Base-by-base conservation (phyloP, 1,284 basidiomycete species). In the Chalciporus sp. region DNA sequence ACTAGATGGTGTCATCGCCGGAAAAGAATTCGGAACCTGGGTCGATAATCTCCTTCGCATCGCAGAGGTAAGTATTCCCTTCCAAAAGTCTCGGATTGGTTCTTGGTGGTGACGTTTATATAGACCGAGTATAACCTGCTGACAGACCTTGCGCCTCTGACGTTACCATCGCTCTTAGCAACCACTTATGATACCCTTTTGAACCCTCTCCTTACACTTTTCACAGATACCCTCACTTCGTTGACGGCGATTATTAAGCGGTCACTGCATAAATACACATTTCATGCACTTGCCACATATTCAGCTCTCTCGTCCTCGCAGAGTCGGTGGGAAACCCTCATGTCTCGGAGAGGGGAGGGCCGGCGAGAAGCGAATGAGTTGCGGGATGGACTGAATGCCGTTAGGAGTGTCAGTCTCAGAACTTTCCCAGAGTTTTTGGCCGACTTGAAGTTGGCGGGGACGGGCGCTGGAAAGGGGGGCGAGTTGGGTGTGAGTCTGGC, bases 351-450 rank as follows among this genome's bases (percentile, higher is more conserved):
- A 56, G 69, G 67, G 16, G 67, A 67, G 12, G 75, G 75, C 0
- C 74, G 73, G 17, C 67, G 76, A 53, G 82, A 82, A 35, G 78
- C 80, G 40, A 90, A 89, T 60, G 88, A 89, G 62, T 69, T 89
- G 45, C 86, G 82, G 60, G 89, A 92, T 11, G 84, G 83, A 0
- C 60, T 90, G 8, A 80, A 83, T 49, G 72, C 80, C 10, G 72
- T 92, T 6, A 75, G 87, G 11, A 81, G 79, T 0, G 76, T 90
- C 2, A 90, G 88, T 61, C 68, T 92, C 55, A 76, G 90, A 40
- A 89, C 86, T 50, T 92, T 92, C 69, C 90, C 90, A 0, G 90
- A 92, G 62, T 85, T 88, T 61, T 66, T 92, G 44, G 88, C 84
- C 7, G 88, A 92, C 64, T 72, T 92, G 64, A 88, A 88, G 67